These are phyloP conservation scores for Bolboschoenus planiculmis DNA, from an alignment of 176 grass and related monocot species.

Conservation along the genomic window DNA sequence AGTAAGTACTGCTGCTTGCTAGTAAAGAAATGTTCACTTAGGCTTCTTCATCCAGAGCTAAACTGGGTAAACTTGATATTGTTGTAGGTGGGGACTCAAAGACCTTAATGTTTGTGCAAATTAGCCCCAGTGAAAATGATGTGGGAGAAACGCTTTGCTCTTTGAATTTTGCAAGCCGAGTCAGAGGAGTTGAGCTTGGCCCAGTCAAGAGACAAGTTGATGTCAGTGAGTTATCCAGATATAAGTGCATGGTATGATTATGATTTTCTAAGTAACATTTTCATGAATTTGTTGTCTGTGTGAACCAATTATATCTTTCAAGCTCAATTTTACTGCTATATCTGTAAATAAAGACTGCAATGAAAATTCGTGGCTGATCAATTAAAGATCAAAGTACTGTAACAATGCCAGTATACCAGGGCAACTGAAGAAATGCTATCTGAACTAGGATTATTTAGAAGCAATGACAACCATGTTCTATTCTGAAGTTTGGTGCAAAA, in stretches of 20 bases:
- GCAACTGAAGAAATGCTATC: not conserved
- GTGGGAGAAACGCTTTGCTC: constrained; percentile 93
- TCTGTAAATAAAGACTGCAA: not conserved
- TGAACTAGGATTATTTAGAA: not conserved
- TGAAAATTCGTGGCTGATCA: not conserved
- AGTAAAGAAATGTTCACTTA: not conserved
- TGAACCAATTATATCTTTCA: not conserved
- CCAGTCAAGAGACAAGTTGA: constrained; percentile 87
- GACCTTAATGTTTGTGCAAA: constrained; percentile 96
- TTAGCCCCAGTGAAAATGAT: constrained; percentile 89
- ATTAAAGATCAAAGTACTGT: not conserved
- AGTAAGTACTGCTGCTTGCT: constrained; percentile 34
- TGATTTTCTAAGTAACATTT: constrained; percentile 1
- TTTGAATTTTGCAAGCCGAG: constrained; percentile 89
- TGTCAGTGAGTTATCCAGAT: constrained; percentile 66
- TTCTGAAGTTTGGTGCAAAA: not conserved
- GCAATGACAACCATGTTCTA: too few species aligned
- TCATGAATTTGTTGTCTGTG: not conserved
- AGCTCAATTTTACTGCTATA: constrained; percentile 9
- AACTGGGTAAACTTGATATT: not conserved
- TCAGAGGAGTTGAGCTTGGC: constrained; percentile 90
- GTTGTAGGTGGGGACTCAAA: constrained; percentile 93
- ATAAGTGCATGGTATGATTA: constrained; percentile 68
- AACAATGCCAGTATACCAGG: not conserved
- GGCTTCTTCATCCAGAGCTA: not conserved